These are phyloP conservation scores for Pseudonitzschia multiseries DNA, from an alignment of 108 stramenopile genomes.

Conservation along the genomic window DNA sequence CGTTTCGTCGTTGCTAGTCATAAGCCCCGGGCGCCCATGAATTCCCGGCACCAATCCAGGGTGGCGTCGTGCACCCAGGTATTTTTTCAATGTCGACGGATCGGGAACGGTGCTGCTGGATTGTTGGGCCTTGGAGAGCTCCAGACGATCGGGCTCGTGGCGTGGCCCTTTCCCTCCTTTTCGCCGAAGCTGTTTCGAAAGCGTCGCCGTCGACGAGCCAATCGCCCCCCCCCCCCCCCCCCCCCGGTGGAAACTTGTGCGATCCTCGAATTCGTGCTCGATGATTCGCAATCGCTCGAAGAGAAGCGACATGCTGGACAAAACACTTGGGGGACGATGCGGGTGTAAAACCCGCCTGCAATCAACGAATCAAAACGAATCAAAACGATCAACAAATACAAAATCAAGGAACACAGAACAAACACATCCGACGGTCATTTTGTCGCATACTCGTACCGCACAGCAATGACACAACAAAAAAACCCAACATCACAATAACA, in stretches of 20 bases:
- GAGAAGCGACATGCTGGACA: slow-evolving; percentile 73
- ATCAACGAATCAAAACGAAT: too few relatives aligned
- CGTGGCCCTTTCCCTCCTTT: slow-evolving; percentile 42
- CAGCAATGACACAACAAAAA: neutral
- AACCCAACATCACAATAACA: neutral
- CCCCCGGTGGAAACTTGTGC: slow-evolving; percentile 70
- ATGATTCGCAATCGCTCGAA: slow-evolving; percentile 66
- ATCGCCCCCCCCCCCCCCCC: too few relatives aligned
- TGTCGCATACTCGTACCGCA: too few relatives aligned
- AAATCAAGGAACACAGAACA: neutral
- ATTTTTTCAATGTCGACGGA: slow-evolving; percentile 54
- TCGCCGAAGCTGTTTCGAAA: slow-evolving; percentile 51
- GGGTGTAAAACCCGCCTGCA: slow-evolving; percentile 86
- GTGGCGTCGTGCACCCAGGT: slow-evolving; percentile 85
- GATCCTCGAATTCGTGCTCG: slow-evolving; percentile 68
- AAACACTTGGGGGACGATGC: slow-evolving; percentile 59
- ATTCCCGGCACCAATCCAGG: slow-evolving; percentile 72
- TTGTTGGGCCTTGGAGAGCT: slow-evolving; percentile 32
- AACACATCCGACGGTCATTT: neutral
- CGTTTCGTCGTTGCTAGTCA: too few relatives aligned
- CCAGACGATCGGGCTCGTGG: slow-evolving; percentile 77
- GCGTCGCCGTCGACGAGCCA: slow-evolving; percentile 77
- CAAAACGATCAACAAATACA: too few relatives aligned
- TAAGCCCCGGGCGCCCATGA: slow-evolving; percentile 43
- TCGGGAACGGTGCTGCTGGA: slow-evolving; percentile 28